A percentile compares a stretch with the other conserved stretches of the same genome.
phyloP scores from a whole-genome alignment of 768 basidiomycete species.

The Agrocybe praecox region DNA sequence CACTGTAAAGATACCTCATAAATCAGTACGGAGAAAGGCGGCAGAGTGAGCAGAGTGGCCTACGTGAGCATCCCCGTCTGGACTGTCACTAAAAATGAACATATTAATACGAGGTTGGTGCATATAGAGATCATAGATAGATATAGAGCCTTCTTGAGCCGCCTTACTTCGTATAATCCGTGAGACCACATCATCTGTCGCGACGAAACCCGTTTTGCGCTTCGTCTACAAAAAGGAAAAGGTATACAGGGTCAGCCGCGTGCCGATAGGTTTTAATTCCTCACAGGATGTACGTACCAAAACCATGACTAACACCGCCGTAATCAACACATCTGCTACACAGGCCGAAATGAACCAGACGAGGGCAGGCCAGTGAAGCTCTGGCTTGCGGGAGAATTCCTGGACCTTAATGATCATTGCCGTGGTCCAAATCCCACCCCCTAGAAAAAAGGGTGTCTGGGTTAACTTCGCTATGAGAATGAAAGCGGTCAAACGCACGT shows the following conservation, averaged over 20 bases:
- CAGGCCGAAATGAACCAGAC: slow-evolving; percentile 47
- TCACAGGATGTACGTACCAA: slow-evolving; percentile 25
- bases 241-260: neutral
- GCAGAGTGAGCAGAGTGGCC: slow-evolving; percentile 18
- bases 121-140: no score
- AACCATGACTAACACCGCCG: slow-evolving; percentile 35
- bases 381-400: slow-evolving; percentile 40
- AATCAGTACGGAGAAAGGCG: neutral
- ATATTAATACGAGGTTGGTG: slow-evolving; percentile 7
- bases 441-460: slow-evolving; percentile 19
- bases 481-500: slow-evolving; percentile 1
- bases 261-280: neutral
- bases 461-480: neutral
- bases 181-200: slow-evolving; percentile 43
- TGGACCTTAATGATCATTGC: slow-evolving; percentile 34
- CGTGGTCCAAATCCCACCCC: slow-evolving; percentile 45
- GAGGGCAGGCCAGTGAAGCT: slow-evolving; percentile 45
- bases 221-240: slow-evolving; percentile 28
- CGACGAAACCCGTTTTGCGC: slow-evolving; percentile 42
- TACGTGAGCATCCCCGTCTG: slow-evolving; percentile 49
- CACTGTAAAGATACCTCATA: slow-evolving; percentile 20
- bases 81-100: slow-evolving; percentile 33
- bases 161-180: slow-evolving; percentile 34
- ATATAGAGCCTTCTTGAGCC: neutral
- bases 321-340: slow-evolving; percentile 43